These are phyloP conservation scores for Tulasnella calospora DNA, from an alignment of 768 basidiomycete species.

Conservation along the genomic window DNA sequence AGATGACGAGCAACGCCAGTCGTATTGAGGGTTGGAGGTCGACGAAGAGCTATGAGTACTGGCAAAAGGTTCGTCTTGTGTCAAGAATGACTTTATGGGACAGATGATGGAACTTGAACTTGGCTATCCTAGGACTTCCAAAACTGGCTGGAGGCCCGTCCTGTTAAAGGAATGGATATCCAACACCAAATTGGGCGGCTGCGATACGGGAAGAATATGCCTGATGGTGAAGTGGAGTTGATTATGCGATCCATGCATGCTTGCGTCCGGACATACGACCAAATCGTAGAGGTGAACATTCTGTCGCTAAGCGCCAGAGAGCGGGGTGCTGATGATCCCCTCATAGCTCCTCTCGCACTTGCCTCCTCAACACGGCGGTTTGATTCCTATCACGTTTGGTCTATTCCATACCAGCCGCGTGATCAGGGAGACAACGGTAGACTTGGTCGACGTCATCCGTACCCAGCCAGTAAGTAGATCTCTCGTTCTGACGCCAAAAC, in stretches of 20 bases:
- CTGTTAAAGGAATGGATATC: constrained; percentile 78
- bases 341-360: constrained; percentile 71
- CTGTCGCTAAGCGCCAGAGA: constrained; percentile 17
- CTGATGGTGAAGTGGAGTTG: constrained; percentile 64
- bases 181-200: constrained; percentile 80
- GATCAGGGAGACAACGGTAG: constrained; percentile 74
- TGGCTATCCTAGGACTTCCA: constrained; percentile 57
- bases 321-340: constrained; percentile 14
- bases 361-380: constrained; percentile 72
- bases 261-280: constrained; percentile 73
- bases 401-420: constrained; percentile 81
- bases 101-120: not conserved
- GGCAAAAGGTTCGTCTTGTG: constrained; percentile 51
- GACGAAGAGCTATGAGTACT: constrained; percentile 74
- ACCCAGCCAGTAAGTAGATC: constrained; percentile 58
- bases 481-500: not conserved
- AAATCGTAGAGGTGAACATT: constrained; percentile 72
- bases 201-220: constrained; percentile 63
- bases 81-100: not conserved
- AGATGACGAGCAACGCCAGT: constrained; percentile 68
- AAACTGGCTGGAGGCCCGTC: constrained; percentile 47
- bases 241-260: constrained; percentile 73
- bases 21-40: constrained; percentile 92
- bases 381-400: constrained; percentile 80
- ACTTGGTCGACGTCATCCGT: constrained; percentile 76